These are phyloP conservation scores for Abelmoschus esculentus DNA, from an alignment of 345 rosid genomes.

Conservation along the genomic window DNA sequence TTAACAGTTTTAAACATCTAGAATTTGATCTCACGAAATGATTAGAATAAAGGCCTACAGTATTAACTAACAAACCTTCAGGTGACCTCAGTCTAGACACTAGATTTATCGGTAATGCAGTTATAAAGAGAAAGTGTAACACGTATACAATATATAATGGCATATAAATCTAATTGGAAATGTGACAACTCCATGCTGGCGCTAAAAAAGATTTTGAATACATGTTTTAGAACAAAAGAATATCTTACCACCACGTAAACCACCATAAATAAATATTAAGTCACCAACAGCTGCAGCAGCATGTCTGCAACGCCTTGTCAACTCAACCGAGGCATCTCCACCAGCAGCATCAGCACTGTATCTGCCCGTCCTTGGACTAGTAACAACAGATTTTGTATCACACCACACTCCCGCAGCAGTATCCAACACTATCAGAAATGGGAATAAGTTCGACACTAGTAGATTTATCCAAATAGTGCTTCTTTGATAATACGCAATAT, in stretches of 20 bases:
- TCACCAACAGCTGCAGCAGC: constrained; percentile 98
- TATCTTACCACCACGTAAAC: constrained; percentile 93
- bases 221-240: neutral
- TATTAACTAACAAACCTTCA: neutral
- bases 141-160: neutral
- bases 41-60: neutral
- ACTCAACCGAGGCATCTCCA: constrained; percentile 93
- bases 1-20: neutral
- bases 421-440: constrained; percentile 64
- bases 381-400: constrained; percentile 95
- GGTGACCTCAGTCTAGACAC: too few relatives aligned
- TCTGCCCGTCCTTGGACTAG: constrained; percentile 86
- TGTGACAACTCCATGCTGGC: neutral
- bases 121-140: too few relatives aligned
- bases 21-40: neutral
- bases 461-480: neutral
- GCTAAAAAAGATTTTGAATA: too few relatives aligned
- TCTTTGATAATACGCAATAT: neutral
- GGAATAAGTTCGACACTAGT: constrained; percentile 14
- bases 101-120: too few relatives aligned
- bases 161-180: neutral
- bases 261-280: constrained; percentile 89
- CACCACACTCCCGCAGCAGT: constrained; percentile 99
- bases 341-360: constrained; percentile 95
- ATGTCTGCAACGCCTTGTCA: constrained; percentile 98